Evolutionary conservation across 768 basidiomycete species (phyloP).

Genomic region (Gymnopilus dilepis): DNA sequence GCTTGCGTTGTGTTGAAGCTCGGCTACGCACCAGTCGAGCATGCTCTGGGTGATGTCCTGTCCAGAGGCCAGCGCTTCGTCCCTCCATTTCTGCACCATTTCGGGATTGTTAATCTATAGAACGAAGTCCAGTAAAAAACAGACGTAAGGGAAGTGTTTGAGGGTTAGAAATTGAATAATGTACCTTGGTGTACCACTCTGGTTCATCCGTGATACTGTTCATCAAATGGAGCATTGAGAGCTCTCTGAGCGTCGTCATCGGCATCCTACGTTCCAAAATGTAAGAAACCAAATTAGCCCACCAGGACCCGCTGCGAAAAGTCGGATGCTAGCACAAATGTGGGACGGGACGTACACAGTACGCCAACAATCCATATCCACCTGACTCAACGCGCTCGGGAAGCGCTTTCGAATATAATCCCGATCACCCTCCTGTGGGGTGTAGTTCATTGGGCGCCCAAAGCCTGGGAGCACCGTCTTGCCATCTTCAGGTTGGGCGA

Average conservation of each 20-base stretch:
- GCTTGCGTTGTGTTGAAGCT: conserved; percentile 30
- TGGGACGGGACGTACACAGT: too few species aligned
- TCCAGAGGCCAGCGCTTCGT: conserved; percentile 22
- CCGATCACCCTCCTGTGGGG: neutral
- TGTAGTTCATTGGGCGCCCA: conserved; percentile 2
- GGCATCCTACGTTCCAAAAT: too few species aligned
- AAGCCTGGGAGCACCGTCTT: conserved; percentile 6
- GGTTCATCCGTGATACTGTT: conserved; percentile 39
- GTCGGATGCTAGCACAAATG: too few species aligned
- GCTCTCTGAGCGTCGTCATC: conserved; percentile 34
- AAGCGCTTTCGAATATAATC: conserved; percentile 11
- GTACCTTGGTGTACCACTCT: conserved; percentile 39
- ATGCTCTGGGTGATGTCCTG: conserved; percentile 30
- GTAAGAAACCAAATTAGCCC: too few species aligned
- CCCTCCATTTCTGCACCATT: conserved; percentile 32
- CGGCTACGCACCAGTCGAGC: conserved; percentile 31
- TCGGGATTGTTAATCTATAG: conserved; percentile 27
- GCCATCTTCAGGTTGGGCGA: too few species aligned
- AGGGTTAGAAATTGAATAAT: too few species aligned
- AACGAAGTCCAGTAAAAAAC: too few species aligned
- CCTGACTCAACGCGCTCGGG: conserved; percentile 21
- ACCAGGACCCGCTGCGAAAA: too few species aligned
- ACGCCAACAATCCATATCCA: neutral
- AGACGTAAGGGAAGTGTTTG: too few species aligned
- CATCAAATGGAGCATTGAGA: conserved; percentile 40